Conservation (phyloP, 2,329 filamentous ascomycete genomes). For the Phaeosphaeria sp. region DNA sequence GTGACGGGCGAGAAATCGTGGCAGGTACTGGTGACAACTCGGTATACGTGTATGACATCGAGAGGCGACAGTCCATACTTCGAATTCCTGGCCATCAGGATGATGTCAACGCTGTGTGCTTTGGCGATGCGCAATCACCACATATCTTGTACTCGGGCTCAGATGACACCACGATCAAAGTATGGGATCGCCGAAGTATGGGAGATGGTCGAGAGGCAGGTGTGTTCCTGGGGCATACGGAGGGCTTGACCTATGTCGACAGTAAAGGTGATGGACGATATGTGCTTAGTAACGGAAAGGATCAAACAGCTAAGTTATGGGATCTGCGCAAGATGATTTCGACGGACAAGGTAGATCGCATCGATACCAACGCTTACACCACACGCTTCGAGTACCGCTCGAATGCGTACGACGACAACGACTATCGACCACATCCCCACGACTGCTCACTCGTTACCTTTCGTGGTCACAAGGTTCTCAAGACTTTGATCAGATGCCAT, state of each 20-base stretch:
- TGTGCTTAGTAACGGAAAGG: constrained; percentile 91
- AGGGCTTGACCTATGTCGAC: constrained; percentile 71
- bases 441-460: constrained; percentile 96
- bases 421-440: constrained; percentile 75
- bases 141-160: constrained; percentile 96
- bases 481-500: constrained; percentile 92
- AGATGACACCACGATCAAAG: constrained; percentile 91
- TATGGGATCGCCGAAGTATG: constrained; percentile 87
- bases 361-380: constrained; percentile 64
- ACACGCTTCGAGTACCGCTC: constrained; percentile 78
- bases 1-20: constrained; percentile 87
- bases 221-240: constrained; percentile 69
- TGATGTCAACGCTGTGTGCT: constrained; percentile 97
- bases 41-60: constrained; percentile 92
- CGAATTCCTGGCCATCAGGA: constrained; percentile 79
- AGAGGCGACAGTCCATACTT: constrained; percentile 76
- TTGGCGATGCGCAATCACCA: constrained; percentile 84
- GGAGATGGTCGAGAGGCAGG: constrained; percentile 67
- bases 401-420: constrained; percentile 67
- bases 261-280: constrained; percentile 90
- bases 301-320: constrained; percentile 98
- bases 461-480: constrained; percentile 84
- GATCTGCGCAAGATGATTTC: constrained; percentile 89
- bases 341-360: constrained; percentile 65
- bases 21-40: constrained; percentile 81